Percentiles rank a stretch among this genome's conserved stretches.
phyloP scores from a whole-genome alignment of 176 grass and related monocot species.

The Olyra latifolia region DNA sequence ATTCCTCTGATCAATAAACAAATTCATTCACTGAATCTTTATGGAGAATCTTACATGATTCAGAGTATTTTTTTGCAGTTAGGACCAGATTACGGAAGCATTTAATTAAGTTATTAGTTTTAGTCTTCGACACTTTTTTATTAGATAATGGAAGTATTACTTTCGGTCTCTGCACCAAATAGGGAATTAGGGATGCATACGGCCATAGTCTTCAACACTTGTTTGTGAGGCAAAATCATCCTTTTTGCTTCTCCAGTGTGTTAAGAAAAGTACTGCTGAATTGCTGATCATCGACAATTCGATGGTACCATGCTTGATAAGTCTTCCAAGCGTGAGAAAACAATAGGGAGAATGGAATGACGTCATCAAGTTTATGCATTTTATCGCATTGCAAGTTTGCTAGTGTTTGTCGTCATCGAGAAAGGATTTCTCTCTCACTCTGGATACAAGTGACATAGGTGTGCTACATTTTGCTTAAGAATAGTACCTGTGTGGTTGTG shows the following conservation, averaged over 20 bases:
- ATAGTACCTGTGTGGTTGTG: not conserved
- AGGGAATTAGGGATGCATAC: too few relatives aligned
- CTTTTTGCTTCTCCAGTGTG: not conserved
- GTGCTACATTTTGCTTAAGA: conserved; percentile 22
- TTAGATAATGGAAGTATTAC: too few relatives aligned
- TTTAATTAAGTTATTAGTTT: not conserved
- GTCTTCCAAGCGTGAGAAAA: not conserved
- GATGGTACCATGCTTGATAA: not conserved
- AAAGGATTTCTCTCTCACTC: conserved; percentile 20
- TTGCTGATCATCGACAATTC: not conserved
- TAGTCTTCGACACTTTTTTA: not conserved
- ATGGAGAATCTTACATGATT: not conserved
- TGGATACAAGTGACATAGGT: not conserved
- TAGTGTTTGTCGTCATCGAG: not conserved
- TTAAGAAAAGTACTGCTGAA: not conserved
- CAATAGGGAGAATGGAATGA: not conserved
- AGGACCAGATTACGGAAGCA: not conserved
- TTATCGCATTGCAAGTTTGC: not conserved
- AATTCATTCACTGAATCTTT: not conserved
- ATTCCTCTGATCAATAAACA: not conserved
- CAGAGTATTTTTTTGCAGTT: not conserved
- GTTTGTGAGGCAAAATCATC: too few relatives aligned
- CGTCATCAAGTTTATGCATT: not conserved
- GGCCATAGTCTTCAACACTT: too few relatives aligned
- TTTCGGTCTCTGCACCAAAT: too few relatives aligned